Percentiles rank a stretch among this genome's conserved stretches.
Conservation (phyloP, 306 rosid species). For the Acmispon strigosus region DNA sequence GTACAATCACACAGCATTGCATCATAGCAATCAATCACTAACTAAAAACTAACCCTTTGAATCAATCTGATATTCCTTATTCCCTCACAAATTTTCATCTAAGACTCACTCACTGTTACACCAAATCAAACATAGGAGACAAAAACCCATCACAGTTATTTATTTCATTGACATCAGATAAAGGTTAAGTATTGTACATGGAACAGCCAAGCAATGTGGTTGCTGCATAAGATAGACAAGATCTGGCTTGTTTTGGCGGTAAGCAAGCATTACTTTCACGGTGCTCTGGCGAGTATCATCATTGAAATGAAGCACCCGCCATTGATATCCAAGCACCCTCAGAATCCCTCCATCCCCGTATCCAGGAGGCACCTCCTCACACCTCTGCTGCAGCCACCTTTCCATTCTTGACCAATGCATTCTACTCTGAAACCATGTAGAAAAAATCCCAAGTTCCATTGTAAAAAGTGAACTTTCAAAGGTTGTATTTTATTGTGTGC, state of each 20-base stretch:
- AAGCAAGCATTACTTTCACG: constrained; percentile 62
- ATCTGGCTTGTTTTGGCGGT: constrained; percentile 41
- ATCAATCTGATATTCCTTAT: not conserved
- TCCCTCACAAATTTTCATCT: not conserved
- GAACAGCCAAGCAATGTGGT: constrained; percentile 88
- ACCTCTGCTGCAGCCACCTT: constrained; percentile 65
- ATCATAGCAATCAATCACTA: not conserved
- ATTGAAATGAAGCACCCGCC: constrained; percentile 87
- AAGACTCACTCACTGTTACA: not conserved
- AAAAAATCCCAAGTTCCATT: not conserved
- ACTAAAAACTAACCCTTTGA: not conserved
- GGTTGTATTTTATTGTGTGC: too few relatives aligned
- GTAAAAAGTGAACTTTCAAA: not conserved
- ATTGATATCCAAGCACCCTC: constrained; percentile 75
- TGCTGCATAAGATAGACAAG: constrained; percentile 70
- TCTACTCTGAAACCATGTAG: constrained; percentile 33
- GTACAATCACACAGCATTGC: not conserved
- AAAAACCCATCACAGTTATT: not conserved
- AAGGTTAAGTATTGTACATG: constrained; percentile 45
- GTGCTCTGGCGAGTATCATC: constrained; percentile 84
- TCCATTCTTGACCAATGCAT: constrained; percentile 54
- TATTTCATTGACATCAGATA: not conserved
- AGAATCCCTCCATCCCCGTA: constrained; percentile 32
- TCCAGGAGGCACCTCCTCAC: constrained; percentile 40
- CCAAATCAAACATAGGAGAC: not conserved